A percentile compares a stretch with the other conserved stretches of the same genome.
These are phyloP conservation scores for Mesotaenium endlicherianum DNA, from an alignment of 139 green algal genomes.

Conservation along the genomic window DNA sequence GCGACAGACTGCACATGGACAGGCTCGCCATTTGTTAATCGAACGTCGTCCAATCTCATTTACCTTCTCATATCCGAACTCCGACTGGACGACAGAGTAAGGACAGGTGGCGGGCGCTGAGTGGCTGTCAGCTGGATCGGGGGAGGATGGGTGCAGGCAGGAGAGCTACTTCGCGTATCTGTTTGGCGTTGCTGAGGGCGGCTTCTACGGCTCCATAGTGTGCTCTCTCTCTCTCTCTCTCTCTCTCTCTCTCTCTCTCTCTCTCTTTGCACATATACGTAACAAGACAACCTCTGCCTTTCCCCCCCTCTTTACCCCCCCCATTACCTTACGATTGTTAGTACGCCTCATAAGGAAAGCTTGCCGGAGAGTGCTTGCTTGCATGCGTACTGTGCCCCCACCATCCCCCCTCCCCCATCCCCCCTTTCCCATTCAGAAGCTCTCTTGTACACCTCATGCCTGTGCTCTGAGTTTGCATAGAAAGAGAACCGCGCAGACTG, in stretches of 20 bases:
- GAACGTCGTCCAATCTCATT: background rate
- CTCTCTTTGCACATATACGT: background rate
- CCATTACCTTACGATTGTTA: too few species aligned
- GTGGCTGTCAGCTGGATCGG: background rate
- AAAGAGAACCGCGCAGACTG: too few species aligned
- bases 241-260: background rate
- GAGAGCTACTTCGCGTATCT: conserved; percentile 87
- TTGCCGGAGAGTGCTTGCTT: too few species aligned
- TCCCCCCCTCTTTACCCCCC: background rate
- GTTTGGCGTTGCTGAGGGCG: conserved; percentile 82
- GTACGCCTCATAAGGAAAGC: too few species aligned
- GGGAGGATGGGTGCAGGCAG: conserved; percentile 58
- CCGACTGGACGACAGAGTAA: background rate
- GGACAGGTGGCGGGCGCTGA: background rate
- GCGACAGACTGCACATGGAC: background rate
- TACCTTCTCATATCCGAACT: background rate
- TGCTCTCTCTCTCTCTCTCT: background rate
- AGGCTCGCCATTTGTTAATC: background rate
- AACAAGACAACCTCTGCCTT: background rate
- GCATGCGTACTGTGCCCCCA: too few species aligned
- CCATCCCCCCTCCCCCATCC: background rate
- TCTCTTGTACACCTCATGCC: too few species aligned
- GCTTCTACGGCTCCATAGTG: conserved; percentile 64
- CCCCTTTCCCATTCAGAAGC: background rate
- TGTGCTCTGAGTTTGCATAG: too few species aligned